These are phyloP conservation scores for Terana coerulea DNA, from an alignment of 768 basidiomycete species.

Conservation along the genomic window DNA sequence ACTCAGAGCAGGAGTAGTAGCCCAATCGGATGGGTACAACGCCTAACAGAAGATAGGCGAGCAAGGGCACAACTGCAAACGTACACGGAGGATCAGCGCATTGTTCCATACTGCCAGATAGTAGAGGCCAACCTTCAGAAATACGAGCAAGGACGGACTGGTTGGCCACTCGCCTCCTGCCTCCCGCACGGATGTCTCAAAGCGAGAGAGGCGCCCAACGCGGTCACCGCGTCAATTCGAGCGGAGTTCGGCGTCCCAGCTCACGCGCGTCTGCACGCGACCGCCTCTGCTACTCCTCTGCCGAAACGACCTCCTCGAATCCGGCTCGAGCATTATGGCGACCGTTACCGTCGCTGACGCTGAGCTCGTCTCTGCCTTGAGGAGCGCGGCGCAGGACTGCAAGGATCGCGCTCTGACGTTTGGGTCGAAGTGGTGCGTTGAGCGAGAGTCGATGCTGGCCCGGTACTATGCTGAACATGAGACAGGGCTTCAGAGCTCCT, in stretches of 20 bases:
- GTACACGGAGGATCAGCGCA: too few species aligned
- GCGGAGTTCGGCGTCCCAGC: too few species aligned
- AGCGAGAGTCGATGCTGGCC: neutral
- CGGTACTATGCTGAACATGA: neutral
- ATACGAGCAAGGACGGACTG: too few species aligned
- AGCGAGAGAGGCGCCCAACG: too few species aligned
- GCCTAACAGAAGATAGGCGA: constrained; percentile 1
- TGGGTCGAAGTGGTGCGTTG: constrained; percentile 73
- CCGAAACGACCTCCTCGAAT: neutral
- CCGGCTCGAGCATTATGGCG: neutral
- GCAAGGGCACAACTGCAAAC: too few species aligned
- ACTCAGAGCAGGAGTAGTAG: neutral
- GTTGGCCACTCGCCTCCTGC: too few species aligned
- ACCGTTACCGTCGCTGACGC: constrained; percentile 28
- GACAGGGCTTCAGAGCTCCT: constrained; percentile 76
- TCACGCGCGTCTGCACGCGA: too few species aligned
- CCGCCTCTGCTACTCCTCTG: neutral
- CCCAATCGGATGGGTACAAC: neutral
- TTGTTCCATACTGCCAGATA: too few species aligned
- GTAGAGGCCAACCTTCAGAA: too few species aligned
- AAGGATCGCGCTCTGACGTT: constrained; percentile 64
- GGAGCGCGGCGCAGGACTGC: constrained; percentile 66
- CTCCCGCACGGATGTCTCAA: too few species aligned
- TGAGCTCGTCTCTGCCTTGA: constrained; percentile 53
- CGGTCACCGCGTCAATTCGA: too few species aligned